Evolutionary conservation across 768 basidiomycete genomes (phyloP), one percentile per base, ranked within the genome.

Genomic region (Rhizopogon vulgaris): DNA sequence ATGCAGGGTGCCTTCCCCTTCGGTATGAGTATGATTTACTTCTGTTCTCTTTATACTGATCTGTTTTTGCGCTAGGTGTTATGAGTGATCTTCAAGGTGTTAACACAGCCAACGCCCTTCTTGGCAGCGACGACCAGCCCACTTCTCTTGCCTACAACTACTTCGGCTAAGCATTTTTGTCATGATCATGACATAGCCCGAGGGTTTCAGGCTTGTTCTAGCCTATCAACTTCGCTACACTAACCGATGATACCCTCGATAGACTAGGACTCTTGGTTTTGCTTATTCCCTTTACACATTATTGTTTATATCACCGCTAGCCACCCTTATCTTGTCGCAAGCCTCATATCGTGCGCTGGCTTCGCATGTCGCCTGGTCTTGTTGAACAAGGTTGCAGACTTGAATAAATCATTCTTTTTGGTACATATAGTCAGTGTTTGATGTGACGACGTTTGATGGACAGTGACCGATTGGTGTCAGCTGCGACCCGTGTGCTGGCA

Each of bases 21-120:
- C 58, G 87, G 90, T 86, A 54, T 45, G 80, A 2, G 14, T n/a
- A 2, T 41, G 12, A 2, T 6, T n/a, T 27, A 1, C 27, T 32
- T n/a, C 0, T n/a, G 28, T 17, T 1, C 18, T 11, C 4, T 38
- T 5, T 40, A 42, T 6, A 25, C 56, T 67, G 5, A 67, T 39
- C 5, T 5, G 3, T 48, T 30, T 17, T 43, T 38, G 1, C 7
- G 48, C n/a, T 37, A 83, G 85, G 82, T 59, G 67, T 73, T 34
- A 80, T 87, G 77, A 60, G 71, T 37, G 65, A 80, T 54, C 70
- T 84, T 72, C 66, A 70, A 43, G 74, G 76, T 46, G 85, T 90
- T 58, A 80, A 82, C 69, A 52, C 62, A 9, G 60, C 63, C 28
- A 83, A 90, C 63, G 58, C 67, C 32, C 71, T 91, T 38, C 73